Evolutionary conservation across 2,329 filamentous ascomycete species (phyloP), one percentile per base, ranked within the genome.

Genomic region (Diaporthe amygdali): DNA sequence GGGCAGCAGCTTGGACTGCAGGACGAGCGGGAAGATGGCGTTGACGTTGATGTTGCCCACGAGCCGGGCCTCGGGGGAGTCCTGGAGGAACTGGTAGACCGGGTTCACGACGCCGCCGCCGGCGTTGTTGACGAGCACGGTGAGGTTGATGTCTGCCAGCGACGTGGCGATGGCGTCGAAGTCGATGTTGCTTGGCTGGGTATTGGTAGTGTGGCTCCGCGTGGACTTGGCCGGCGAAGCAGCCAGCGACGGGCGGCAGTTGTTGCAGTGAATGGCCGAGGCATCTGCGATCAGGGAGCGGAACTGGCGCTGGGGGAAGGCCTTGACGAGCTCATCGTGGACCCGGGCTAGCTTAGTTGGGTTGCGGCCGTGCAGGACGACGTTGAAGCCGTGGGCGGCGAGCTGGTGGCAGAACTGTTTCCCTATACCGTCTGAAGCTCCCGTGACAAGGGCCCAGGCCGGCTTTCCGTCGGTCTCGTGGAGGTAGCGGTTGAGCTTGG

Each of bases 301-400:
- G 67, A 86, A 82, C 32, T 79, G 76, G 17, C 79, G 76, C 1
- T 73, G 44, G 0, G 87, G 86, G 70, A 83, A 84, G 10, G 78
- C 71, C 0, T 74, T n/a, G 1, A 76, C 72, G 0, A 90, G 81
- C 32, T 82, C 77, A 1, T 76, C 67, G n/a, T 80, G 76, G n/a
- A 87, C 79, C 1, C 69, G 69, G 2, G 81, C 75, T 3, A 91
- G 81, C 74, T 89, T 90, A 4, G 78, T 72, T 2, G 74, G 73
- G 71, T 88, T 88, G 44, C 87, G 85, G n/a, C 89, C 88, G 72
- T 91, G 88, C 10, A 91, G 76, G 20, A 90, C 80, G 41, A 91
- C 81, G 74, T 89, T 87, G 82, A 90, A 90, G 56, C 87, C 86
- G 17, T 78, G 79, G 0, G 74, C 71, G 22, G 85, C 85, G n/a